Conservation (phyloP, 2,329 filamentous ascomycete species). For the Parastagonospora nodorum region DNA sequence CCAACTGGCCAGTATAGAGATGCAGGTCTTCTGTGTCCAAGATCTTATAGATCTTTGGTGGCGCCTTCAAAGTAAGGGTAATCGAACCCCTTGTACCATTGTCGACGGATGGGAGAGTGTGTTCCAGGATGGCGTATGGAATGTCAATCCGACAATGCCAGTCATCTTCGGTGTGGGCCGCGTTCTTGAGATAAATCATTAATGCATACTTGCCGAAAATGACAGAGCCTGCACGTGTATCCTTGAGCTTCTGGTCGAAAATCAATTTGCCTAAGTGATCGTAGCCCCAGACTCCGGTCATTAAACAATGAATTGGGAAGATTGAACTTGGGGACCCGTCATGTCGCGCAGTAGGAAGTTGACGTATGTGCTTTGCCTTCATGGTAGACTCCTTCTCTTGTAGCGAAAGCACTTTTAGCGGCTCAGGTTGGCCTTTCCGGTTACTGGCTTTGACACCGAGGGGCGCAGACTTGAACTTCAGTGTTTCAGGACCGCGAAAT, state of each 20-base stretch:
- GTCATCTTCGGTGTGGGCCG: constrained; percentile 4
- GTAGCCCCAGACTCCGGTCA: constrained; percentile 52
- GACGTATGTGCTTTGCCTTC: constrained; percentile 12
- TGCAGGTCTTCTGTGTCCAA: constrained; percentile 22
- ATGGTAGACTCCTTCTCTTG: constrained; percentile 28
- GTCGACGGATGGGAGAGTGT: constrained; percentile 37
- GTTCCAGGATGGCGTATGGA: constrained; percentile 50
- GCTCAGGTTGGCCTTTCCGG: constrained; percentile 27
- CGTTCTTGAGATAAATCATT: constrained; percentile 23
- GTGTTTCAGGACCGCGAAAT: constrained; percentile 11
- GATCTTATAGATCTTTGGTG: constrained; percentile 48
- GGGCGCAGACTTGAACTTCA: constrained; percentile 11
- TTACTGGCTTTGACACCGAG: constrained; percentile 23
- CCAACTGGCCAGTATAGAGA: constrained; percentile 18
- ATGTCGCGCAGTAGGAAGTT: constrained; percentile 6
- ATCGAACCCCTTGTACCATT: constrained; percentile 25
- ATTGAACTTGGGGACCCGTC: constrained; percentile 19
- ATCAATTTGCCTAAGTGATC: constrained; percentile 29
- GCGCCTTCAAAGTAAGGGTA: constrained; percentile 44
- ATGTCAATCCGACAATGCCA: constrained; percentile 48
- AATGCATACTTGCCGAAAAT: constrained; percentile 42
- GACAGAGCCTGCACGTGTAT: constrained; percentile 49
- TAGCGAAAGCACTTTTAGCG: constrained; percentile 27
- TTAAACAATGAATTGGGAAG: constrained; percentile 33
- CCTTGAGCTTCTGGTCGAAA: constrained; percentile 49